Conservation (phyloP, 352 stramenopile genomes). For the Phytophthora tentaculata region DNA sequence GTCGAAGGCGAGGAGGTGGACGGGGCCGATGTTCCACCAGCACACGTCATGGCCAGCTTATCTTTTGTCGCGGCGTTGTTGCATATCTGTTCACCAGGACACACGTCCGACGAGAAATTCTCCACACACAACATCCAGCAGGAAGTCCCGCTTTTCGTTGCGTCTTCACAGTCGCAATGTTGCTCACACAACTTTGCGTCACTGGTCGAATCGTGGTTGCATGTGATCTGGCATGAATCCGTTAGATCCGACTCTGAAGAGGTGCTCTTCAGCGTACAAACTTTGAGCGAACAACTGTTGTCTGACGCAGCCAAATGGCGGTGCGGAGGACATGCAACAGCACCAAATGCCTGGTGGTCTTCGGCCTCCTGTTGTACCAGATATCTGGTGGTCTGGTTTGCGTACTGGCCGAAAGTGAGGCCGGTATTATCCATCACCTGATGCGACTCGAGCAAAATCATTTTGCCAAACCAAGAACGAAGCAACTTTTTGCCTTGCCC, state of each 20-base stretch:
- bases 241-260: slow-evolving; percentile 33
- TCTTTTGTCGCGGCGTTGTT: slow-evolving; percentile 45
- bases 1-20: slow-evolving; percentile 11
- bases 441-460: slow-evolving; percentile 55
- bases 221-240: slow-evolving; percentile 62
- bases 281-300: slow-evolving; percentile 55
- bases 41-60: slow-evolving; percentile 54
- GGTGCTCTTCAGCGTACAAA: slow-evolving; percentile 44
- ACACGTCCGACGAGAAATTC: slow-evolving; percentile 49
- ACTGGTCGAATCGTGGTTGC: slow-evolving; percentile 52
- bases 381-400: slow-evolving; percentile 60
- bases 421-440: slow-evolving; percentile 65
- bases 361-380: slow-evolving; percentile 45
- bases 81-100: slow-evolving; percentile 53
- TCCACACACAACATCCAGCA: slow-evolving; percentile 74
- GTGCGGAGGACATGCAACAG: slow-evolving; percentile 55
- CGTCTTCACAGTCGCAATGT: slow-evolving; percentile 50
- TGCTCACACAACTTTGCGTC: slow-evolving; percentile 45
- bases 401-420: slow-evolving; percentile 61
- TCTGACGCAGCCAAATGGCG: slow-evolving; percentile 53
- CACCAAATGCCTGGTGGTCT: slow-evolving; percentile 41
- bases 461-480: slow-evolving; percentile 75
- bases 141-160: slow-evolving; percentile 35
- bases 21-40: slow-evolving; percentile 34
- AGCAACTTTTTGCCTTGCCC: slow-evolving; percentile 48